phyloP scores from a whole-genome alignment of 352 stramenopile genomes.

The Pythium scleroteichum region DNA sequence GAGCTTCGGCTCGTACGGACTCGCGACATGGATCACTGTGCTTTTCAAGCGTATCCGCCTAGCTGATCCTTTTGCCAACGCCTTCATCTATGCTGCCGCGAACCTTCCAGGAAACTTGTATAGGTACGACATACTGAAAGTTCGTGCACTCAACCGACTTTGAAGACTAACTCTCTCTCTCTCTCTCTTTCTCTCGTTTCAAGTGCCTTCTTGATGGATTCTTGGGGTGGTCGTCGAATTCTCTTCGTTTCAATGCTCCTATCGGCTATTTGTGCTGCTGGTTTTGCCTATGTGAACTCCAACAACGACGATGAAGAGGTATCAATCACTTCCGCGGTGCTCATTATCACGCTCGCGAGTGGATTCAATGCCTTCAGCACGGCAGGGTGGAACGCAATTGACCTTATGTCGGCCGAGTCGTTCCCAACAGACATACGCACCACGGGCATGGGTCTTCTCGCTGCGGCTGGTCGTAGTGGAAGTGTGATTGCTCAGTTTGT shows the following conservation, averaged over 20 bases:
- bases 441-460: constrained; percentile 89
- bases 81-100: constrained; percentile 89
- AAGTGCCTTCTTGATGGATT: constrained; percentile 68
- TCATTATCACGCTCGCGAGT: constrained; percentile 83
- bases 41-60: constrained; percentile 91
- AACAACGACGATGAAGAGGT: constrained; percentile 20
- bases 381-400: constrained; percentile 90
- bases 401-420: constrained; percentile 89
- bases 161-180: not conserved
- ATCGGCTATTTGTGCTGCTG: constrained; percentile 55
- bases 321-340: constrained; percentile 25
- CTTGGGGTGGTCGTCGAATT: constrained; percentile 61
- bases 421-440: constrained; percentile 90
- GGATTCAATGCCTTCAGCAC: constrained; percentile 93
- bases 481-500: constrained; percentile 92
- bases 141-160: too few relatives aligned
- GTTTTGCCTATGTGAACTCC: constrained; percentile 73
- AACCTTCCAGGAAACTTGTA: constrained; percentile 92
- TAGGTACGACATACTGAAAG: constrained; percentile 31
- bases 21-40: constrained; percentile 93
- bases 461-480: constrained; percentile 76
- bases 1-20: constrained; percentile 87
- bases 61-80: constrained; percentile 89
- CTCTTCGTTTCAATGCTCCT: constrained; percentile 78
- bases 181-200: too few relatives aligned